phyloP scores from a whole-genome alignment of 345 rosid genomes.

The Bretschneidera sinensis region DNA sequence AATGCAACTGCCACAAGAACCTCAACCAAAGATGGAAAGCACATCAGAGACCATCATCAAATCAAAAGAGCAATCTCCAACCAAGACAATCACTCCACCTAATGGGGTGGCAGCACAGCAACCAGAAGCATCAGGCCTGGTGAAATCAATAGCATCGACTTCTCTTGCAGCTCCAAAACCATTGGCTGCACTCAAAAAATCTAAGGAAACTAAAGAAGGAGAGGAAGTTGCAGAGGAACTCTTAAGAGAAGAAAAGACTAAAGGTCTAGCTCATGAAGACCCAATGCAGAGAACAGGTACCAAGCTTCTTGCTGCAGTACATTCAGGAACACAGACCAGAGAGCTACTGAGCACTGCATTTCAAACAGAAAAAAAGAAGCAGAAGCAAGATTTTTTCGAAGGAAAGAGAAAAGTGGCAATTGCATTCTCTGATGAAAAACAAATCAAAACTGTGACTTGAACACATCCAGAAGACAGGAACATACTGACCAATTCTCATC shows the following conservation, averaged over 20 bases:
- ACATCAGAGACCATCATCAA: constrained; percentile 12
- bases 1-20: constrained; percentile 12
- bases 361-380: constrained; percentile 20
- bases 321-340: constrained; percentile 16
- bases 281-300: constrained; percentile 19
- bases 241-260: constrained; percentile 11
- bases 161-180: constrained; percentile 13
- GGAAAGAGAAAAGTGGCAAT: constrained; percentile 16
- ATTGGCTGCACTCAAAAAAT: constrained; percentile 9
- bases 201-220: constrained; percentile 23
- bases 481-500: constrained; percentile 15
- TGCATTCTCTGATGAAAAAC: constrained; percentile 18
- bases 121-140: constrained; percentile 8
- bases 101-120: constrained; percentile 12
- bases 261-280: constrained; percentile 23
- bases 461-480: constrained; percentile 25
- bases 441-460: constrained; percentile 31
- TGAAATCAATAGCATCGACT: constrained; percentile 7
- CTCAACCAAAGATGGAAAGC: constrained; percentile 23
- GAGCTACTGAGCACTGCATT: constrained; percentile 17
- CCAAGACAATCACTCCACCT: constrained; percentile 14
- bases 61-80: constrained; percentile 5
- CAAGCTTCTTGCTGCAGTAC: constrained; percentile 24
- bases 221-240: constrained; percentile 17
- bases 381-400: constrained; percentile 28